Conservation (phyloP, 225 moss, liverwort and hornwort species). For the Straminergon stramineum region DNA sequence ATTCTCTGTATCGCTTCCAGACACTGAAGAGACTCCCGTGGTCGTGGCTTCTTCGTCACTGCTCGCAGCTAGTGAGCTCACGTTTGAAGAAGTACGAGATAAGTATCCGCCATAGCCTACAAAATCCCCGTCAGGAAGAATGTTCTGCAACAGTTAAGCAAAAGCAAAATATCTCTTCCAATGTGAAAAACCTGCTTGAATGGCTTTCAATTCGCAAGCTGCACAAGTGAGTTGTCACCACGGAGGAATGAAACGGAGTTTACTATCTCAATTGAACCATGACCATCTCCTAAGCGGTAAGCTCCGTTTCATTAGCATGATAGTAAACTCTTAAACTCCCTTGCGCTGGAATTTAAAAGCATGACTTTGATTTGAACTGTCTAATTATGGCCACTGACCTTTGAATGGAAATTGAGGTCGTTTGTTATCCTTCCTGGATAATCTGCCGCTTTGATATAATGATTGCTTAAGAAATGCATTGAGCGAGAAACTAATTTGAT, state of each 20-base stretch:
- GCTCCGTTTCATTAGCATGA: not conserved
- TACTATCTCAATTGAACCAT: not conserved
- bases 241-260: not conserved
- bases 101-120: not conserved
- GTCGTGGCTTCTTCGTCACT: constrained; percentile 18
- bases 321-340: not conserved
- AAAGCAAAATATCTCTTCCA: not conserved
- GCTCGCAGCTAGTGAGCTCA: constrained; percentile 14
- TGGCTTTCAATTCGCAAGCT: not conserved
- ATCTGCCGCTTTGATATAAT: not conserved
- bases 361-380: not conserved
- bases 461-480: not conserved
- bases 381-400: not conserved
- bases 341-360: not conserved
- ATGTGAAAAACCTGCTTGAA: not conserved
- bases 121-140: not conserved
- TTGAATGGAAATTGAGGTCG: not conserved
- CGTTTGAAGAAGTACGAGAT: constrained; percentile 16
- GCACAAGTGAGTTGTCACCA: not conserved
- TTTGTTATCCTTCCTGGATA: too few species aligned
- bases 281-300: not conserved
- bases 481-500: not conserved
- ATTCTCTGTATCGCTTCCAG: constrained; percentile 13
- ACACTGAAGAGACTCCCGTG: not conserved
- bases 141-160: not conserved